A percentile compares a stretch with the other conserved stretches of the same genome.
phyloP scores from a whole-genome alignment of 2,329 filamentous ascomycete genomes.

The Ophiostoma novo-ulmi region DNA sequence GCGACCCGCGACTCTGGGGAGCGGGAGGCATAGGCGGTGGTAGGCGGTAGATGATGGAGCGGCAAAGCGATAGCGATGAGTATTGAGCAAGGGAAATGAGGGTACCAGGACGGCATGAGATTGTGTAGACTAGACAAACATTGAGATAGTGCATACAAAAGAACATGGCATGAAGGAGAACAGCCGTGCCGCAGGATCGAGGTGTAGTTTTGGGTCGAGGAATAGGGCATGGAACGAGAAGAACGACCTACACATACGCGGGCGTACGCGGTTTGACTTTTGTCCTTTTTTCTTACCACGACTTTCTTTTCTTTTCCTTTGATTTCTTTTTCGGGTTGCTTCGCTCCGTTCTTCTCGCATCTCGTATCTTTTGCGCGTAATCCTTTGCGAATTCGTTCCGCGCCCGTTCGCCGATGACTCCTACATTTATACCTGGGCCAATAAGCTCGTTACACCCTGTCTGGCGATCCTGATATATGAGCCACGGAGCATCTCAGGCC shows the following conservation, averaged over 20 bases:
- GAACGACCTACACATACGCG: not conserved
- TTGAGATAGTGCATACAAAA: not conserved
- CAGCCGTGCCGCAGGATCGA: slow-evolving; percentile 1
- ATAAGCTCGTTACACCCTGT: not conserved
- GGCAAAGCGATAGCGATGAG: not conserved
- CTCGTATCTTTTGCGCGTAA: not conserved
- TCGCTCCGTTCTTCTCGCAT: not conserved
- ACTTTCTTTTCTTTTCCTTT: slow-evolving; percentile 6
- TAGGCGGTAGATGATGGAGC: not conserved
- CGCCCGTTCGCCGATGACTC: not conserved
- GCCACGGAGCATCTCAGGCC: not conserved
- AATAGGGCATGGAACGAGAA: not conserved
- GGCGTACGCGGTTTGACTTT: slow-evolving; percentile 1
- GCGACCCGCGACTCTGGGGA: not conserved
- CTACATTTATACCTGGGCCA: not conserved
- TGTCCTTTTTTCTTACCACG: not conserved
- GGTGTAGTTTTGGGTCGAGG: not conserved
- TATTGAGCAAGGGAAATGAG: not conserved
- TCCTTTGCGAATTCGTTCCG: not conserved
- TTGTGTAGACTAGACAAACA: not conserved
- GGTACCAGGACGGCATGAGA: not conserved
- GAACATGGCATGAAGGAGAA: not conserved
- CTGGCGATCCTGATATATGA: not conserved
- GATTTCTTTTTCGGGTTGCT: not conserved
- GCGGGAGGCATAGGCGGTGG: not conserved